These are phyloP conservation scores for Botrytis galanthina DNA, from an alignment of 2,329 filamentous ascomycete genomes.

Conservation along the genomic window DNA sequence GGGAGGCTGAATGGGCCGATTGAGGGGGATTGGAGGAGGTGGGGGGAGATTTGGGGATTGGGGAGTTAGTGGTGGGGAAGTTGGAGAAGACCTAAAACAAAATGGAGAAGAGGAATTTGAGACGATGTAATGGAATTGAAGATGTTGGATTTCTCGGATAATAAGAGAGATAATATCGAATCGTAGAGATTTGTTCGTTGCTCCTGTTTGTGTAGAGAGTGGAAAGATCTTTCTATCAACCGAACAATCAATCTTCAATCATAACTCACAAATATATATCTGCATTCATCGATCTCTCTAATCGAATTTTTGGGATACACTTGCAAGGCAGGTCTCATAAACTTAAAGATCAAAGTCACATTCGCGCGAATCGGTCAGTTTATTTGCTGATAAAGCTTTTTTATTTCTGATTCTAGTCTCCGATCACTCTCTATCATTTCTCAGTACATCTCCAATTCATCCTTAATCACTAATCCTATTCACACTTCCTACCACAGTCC, in stretches of 20 bases:
- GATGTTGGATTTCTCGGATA: not conserved
- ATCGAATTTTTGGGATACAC: not conserved
- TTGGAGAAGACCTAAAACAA: not conserved
- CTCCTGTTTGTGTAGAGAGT: not conserved
- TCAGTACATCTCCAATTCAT: not conserved
- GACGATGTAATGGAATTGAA: not conserved
- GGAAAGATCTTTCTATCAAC: not conserved
- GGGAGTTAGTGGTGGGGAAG: not conserved
- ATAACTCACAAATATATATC: not conserved
- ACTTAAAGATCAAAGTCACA: not conserved
- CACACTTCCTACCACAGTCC: not conserved
- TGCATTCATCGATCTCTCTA: too few species aligned
- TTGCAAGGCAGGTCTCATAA: not conserved
- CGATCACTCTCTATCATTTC: not conserved
- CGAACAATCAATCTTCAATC: not conserved
- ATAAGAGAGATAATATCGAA: not conserved
- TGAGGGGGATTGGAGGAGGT: conserved; percentile 54
- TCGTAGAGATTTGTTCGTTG: not conserved
- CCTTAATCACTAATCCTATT: not conserved
- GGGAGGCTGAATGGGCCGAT: conserved; percentile 63
- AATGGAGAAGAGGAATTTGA: not conserved
- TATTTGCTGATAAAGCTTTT: not conserved
- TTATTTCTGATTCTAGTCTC: not conserved
- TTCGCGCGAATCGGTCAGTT: not conserved
- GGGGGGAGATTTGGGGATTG: conserved; percentile 61